These are phyloP conservation scores for Cryphonectria radicalis DNA, from an alignment of 2,329 filamentous ascomycete species.

Conservation along the genomic window DNA sequence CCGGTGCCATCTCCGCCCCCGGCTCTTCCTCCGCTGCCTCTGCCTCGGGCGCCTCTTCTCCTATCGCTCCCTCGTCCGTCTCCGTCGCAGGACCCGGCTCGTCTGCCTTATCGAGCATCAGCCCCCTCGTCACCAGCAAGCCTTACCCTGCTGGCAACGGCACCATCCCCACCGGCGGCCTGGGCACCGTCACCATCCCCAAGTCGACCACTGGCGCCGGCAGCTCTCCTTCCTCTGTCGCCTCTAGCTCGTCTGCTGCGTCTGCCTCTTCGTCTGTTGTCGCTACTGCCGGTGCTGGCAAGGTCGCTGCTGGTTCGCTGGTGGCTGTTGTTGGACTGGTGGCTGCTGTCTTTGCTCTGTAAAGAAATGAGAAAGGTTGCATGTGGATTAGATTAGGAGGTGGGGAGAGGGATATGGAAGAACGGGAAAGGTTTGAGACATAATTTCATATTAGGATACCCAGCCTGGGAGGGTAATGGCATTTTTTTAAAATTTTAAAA, in stretches of 20 bases:
- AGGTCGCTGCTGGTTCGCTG: constrained; percentile 44
- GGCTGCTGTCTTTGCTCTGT: constrained; percentile 42
- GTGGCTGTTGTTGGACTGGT: constrained; percentile 46
- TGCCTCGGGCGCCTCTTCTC: constrained; percentile 49
- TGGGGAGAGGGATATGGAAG: background rate
- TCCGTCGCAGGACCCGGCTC: background rate
- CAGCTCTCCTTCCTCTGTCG: constrained; percentile 32
- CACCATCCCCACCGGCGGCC: constrained; percentile 12
- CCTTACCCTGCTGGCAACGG: constrained; percentile 28
- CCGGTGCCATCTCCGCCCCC: background rate
- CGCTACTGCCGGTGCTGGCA: constrained; percentile 35
- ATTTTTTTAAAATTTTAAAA: background rate
- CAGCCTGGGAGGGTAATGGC: background rate
- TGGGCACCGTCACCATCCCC: constrained; percentile 26
- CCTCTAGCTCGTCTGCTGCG: constrained; percentile 32
- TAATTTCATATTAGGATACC: constrained; percentile 10
- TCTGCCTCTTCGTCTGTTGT: constrained; percentile 21
- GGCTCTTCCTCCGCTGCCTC: constrained; percentile 43
- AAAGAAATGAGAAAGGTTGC: background rate
- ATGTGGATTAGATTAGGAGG: background rate
- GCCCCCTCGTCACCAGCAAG: constrained; percentile 34
- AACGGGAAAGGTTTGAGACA: constrained; percentile 1
- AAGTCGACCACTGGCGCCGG: constrained; percentile 31
- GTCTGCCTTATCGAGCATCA: constrained; percentile 37
- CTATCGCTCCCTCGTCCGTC: constrained; percentile 31